These are phyloP conservation scores for Posidonia australis DNA, from an alignment of 106 monocot genomes.

Conservation along the genomic window DNA sequence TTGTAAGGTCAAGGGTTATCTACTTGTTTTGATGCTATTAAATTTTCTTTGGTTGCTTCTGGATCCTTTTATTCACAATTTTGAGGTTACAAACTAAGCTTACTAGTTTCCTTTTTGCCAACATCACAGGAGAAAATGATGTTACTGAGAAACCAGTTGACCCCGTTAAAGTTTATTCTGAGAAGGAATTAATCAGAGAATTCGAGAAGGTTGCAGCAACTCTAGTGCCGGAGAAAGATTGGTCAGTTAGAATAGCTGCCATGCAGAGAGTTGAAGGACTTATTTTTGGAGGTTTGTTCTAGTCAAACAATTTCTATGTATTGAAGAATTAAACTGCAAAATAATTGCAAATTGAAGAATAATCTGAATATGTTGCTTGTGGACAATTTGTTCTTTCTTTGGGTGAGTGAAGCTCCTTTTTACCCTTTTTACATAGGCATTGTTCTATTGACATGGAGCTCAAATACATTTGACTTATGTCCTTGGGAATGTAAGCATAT, in stretches of 20 bases:
- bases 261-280: constrained; percentile 98
- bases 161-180: constrained; percentile 89
- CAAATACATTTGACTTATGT: too few species aligned
- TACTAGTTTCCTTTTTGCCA: not conserved
- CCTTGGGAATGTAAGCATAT: too few species aligned
- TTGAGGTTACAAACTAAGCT: not conserved
- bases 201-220: constrained; percentile 86
- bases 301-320: not conserved
- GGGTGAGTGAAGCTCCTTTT: too few species aligned
- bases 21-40: too few species aligned
- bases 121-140: constrained; percentile 55
- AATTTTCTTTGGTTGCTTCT: not conserved
- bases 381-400: too few species aligned
- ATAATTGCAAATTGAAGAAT: too few species aligned
- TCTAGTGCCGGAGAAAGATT: constrained; percentile 96
- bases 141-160: constrained; percentile 76
- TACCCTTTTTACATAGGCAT: too few species aligned
- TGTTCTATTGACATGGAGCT: too few species aligned
- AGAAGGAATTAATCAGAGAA: constrained; percentile 83
- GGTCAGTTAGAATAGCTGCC: constrained; percentile 87
- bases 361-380: too few species aligned
- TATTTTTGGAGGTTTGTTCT: constrained; percentile 70
- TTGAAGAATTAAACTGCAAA: too few species aligned
- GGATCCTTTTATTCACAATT: not conserved
- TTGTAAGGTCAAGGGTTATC: too few species aligned